Conservation (phyloP, 2,329 filamentous ascomycete genomes). For the Fusarium udum region DNA sequence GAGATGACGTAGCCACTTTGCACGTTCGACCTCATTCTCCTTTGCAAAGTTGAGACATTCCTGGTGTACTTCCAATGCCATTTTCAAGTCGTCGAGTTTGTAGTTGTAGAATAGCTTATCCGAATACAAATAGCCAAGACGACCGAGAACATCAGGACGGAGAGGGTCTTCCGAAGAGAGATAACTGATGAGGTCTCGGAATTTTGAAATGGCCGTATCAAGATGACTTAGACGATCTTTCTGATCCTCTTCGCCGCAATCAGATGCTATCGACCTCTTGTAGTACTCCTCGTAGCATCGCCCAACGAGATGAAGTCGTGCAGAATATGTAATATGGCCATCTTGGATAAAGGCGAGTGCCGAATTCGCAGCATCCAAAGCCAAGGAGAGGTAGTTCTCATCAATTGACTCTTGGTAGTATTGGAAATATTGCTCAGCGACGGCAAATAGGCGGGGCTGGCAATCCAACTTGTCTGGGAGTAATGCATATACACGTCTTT, state of each 20-base stretch:
- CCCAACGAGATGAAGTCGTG: background rate
- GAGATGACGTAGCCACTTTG: background rate
- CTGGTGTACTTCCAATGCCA: background rate
- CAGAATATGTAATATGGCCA: fast-evolving
- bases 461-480: background rate
- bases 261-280: background rate
- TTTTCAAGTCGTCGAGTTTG: background rate
- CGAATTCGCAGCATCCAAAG: background rate
- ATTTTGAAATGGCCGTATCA: background rate
- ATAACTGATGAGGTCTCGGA: background rate
- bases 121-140: background rate
- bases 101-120: background rate
- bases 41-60: background rate
- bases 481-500: background rate
- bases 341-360: background rate
- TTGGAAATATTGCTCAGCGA: background rate
- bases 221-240: fast-evolving
- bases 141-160: background rate
- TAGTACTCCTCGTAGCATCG: background rate
- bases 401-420: fast-evolving
- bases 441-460: background rate
- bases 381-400: background rate
- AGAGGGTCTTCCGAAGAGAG: background rate
- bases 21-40: fast-evolving
- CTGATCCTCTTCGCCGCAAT: background rate